Evolutionary conservation across 495 filamentous ascomycete species (phyloP).

Genomic region (Tuber melanosporum): DNA sequence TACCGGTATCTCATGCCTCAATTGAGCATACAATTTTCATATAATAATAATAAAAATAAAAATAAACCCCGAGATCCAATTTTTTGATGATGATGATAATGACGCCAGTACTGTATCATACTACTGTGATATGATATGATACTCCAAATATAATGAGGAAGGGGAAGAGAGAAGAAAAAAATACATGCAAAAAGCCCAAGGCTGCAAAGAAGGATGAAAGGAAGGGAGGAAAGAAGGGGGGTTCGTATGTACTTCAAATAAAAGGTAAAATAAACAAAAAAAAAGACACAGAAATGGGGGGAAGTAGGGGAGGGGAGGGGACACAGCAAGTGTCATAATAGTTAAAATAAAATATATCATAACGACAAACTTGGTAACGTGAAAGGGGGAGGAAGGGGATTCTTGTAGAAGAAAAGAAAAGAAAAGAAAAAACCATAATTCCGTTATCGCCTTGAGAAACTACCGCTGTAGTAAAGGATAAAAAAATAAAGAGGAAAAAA

Average conservation of each 20-base stretch:
- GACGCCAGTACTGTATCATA: conserved; percentile 2
- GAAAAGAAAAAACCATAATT: conserved; percentile 11
- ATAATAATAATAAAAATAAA: not conserved
- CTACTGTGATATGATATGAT: not conserved
- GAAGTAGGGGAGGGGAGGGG: not conserved
- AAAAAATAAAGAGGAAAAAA: conserved; percentile 10
- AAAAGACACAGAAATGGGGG: conserved; percentile 29
- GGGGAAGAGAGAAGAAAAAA: conserved; percentile 4
- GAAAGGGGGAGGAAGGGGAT: conserved; percentile 11
- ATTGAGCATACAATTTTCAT: not conserved
- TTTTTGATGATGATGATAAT: not conserved
- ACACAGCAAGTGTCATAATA: conserved; percentile 22
- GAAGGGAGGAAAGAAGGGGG: conserved; percentile 2
- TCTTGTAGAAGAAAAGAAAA: conserved; percentile 14
- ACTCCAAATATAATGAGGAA: not conserved
- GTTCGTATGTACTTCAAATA: conserved; percentile 32
- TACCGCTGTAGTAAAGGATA: not conserved
- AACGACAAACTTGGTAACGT: conserved; percentile 14
- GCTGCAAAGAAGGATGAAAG: conserved; percentile 6
- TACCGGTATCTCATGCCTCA: not conserved
- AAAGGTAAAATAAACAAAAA: conserved; percentile 15
- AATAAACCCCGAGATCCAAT: not conserved
- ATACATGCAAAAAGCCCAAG: conserved; percentile 12
- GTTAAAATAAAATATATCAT: conserved; percentile 22
- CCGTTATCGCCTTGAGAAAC: not conserved